Base-by-base conservation (phyloP, 495 filamentous ascomycete genomes). In the Acidiella bohemica region DNA sequence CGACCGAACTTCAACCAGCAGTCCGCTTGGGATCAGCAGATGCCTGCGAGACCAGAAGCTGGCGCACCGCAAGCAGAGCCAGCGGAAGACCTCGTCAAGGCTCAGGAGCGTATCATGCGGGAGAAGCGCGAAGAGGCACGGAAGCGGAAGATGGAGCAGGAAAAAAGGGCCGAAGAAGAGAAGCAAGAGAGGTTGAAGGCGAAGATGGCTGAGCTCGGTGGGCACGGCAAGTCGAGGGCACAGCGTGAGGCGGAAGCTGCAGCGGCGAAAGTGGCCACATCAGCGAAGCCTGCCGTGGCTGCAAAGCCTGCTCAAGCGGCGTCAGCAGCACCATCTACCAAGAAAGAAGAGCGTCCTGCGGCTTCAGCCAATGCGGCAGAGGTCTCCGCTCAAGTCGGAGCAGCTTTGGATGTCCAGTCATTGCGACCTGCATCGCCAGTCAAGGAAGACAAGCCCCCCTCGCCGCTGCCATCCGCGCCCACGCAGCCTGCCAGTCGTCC, bases 71-170 rank as follows among this genome's bases (percentile, higher is more conserved):
- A 32, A 32, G 37, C 18, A 27, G 72, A 51, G 19, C 31, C 49
- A 16, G 43, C 22, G n/a, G 33, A 44, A 22, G 29, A 66, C 36
- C 48, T 56, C 14, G 46, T 76, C 38, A 76, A 70, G 34, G 53
- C 72, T 25, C 90, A 96, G 56, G 77, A 85, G 58, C 75, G 73
- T 30, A 64, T 93, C 12, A 96, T 96, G 90, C 78, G 73, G 38
- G 80, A 88, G 51, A 76, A 76, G 38, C 69, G 80, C 3, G 50
- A 53, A 50, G 62, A 77, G 40, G 86, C 83, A 9, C 76, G 78
- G 49, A 80, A 82, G 58, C 77, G 87, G 31, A 71, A 77, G 44
- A 56, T 77, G 41, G 86, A 95, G 42, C 71, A 90, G 51, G 87
- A 94, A 50, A 80, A 78, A 25, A 69, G 66, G 38, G 81, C 88